These are phyloP conservation scores for Ophiobolus disseminans DNA, from an alignment of 2,329 filamentous ascomycete genomes.

Conservation along the genomic window DNA sequence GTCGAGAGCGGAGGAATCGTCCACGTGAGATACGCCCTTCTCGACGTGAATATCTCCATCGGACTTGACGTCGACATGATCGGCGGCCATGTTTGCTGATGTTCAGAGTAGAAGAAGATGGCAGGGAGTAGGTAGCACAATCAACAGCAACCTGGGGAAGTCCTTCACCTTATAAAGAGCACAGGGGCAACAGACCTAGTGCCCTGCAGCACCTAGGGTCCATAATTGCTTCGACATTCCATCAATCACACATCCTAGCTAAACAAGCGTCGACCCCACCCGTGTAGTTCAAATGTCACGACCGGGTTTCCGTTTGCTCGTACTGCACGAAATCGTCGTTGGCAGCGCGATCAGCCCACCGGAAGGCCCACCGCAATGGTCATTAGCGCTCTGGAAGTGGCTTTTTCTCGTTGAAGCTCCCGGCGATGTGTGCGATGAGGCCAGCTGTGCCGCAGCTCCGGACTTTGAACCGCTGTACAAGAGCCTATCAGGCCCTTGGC, in stretches of 20 bases:
- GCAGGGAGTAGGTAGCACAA: slow-evolving; percentile 26
- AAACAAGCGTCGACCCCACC: slow-evolving; percentile 16
- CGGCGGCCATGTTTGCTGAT: slow-evolving; percentile 32
- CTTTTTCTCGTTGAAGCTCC: slow-evolving; percentile 12
- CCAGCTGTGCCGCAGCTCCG: slow-evolving; percentile 7
- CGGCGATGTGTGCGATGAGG: slow-evolving; percentile 16
- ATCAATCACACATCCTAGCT: slow-evolving; percentile 28
- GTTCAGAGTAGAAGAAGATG: slow-evolving; percentile 20
- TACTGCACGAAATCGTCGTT: slow-evolving; percentile 22
- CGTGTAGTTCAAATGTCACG: slow-evolving; percentile 19
- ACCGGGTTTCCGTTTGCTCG: slow-evolving; percentile 18
- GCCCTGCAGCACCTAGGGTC: slow-evolving; percentile 13
- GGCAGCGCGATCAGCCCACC: slow-evolving; percentile 28
- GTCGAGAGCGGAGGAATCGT: slow-evolving; percentile 32
- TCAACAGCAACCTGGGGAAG: slow-evolving; percentile 11
- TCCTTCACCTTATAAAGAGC: slow-evolving; percentile 27
- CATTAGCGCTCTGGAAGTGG: slow-evolving; percentile 21
- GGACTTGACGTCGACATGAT: slow-evolving; percentile 25
- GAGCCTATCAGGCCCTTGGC: slow-evolving; percentile 23
- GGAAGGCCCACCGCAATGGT: no score
- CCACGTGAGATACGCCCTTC: slow-evolving; percentile 30
- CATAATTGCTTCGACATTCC: slow-evolving; percentile 20
- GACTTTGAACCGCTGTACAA: slow-evolving; percentile 8
- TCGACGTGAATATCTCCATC: slow-evolving; percentile 21
- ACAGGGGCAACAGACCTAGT: slow-evolving; percentile 16